Evolutionary conservation across 768 basidiomycete genomes (phyloP), one percentile per base, ranked within the genome.

Genomic region (Calocera viscosa): DNA sequence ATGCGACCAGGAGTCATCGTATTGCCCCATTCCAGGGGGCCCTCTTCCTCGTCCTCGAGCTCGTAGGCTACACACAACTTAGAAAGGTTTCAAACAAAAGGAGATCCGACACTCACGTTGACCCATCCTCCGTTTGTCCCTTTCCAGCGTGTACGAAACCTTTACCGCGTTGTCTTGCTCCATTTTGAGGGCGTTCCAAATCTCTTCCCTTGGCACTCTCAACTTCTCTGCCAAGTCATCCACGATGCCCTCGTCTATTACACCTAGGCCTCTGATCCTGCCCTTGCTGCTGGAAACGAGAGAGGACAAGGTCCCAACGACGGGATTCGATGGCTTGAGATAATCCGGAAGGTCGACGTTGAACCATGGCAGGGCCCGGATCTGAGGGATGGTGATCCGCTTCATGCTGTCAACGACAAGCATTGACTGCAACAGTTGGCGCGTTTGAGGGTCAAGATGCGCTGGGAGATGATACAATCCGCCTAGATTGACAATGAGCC

Each of bases 161-260:
- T 96, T 94, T 74, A 98, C 88, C 65, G 91, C 87, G 74, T 97
- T 96, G 40, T 94, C 91, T 68, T 88, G 86, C 65, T 94, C 88
- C 70, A 86, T 78, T 68, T 88, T 82, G 69, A 97, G 76, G 73
- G 87, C 88, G 60, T 88, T 86, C 91, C 90, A 92, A 2, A 98
- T 84, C 69, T 94, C 91, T 1, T 92, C 88, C 76, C 86, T 85
- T 68, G 84, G 83, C 12, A 94, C 86, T 0, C 82, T 76, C 79
- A 98, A 87, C 67, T 86, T 82, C 19, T 76, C 73, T 14, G 86
- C 83, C 39, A 99, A 79, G 49, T 94, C 90, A 0, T 91, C 87
- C 8, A 99, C 88, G 12, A 95, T 86, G 70, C 90, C 88, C 49
- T 94, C 91, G 72, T 99, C 94, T 47, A 99, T 88, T 49, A 90